Percentiles rank a stretch among this genome's conserved stretches.
These are phyloP conservation scores for Cladorrhinum sp. DNA, from an alignment of 2,329 filamentous ascomycete genomes.

Conservation along the genomic window DNA sequence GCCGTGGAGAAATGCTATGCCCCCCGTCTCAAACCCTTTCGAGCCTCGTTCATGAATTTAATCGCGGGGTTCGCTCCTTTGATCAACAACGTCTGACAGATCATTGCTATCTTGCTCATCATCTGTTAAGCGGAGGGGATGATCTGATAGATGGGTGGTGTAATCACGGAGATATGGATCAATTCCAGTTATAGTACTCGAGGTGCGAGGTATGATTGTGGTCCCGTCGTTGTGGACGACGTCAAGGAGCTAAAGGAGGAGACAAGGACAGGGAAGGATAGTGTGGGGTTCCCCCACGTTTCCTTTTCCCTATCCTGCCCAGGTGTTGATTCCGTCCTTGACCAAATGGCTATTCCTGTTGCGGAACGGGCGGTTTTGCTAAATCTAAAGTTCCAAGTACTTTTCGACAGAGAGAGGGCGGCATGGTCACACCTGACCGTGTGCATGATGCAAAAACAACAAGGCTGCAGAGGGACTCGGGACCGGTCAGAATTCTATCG, in stretches of 20 bases:
- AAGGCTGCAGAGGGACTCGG: neutral
- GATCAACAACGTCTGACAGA: too few species aligned
- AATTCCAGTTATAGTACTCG: neutral
- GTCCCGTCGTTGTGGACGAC: constrained; percentile 7
- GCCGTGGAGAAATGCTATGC: neutral
- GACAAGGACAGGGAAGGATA: constrained; percentile 10
- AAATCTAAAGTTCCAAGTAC: too few species aligned
- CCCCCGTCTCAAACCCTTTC: neutral
- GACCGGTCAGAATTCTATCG: neutral
- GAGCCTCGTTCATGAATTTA: neutral
- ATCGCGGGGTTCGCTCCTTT: neutral
- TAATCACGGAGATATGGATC: neutral
- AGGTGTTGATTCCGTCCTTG: constrained; percentile 12
- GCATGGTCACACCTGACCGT: neutral
- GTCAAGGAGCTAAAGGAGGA: neutral
- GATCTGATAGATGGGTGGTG: neutral
- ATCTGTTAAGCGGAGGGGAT: neutral
- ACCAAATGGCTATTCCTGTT: constrained; percentile 2
- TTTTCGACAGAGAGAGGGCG: neutral
- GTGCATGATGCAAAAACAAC: neutral
- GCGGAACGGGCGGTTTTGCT: neutral
- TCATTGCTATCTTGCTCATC: neutral
- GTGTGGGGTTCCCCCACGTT: constrained; percentile 17
- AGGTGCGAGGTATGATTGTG: neutral
- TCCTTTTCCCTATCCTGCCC: neutral